phyloP scores from a whole-genome alignment of 495 filamentous ascomycete genomes.

The Cercophora newfieldiana region DNA sequence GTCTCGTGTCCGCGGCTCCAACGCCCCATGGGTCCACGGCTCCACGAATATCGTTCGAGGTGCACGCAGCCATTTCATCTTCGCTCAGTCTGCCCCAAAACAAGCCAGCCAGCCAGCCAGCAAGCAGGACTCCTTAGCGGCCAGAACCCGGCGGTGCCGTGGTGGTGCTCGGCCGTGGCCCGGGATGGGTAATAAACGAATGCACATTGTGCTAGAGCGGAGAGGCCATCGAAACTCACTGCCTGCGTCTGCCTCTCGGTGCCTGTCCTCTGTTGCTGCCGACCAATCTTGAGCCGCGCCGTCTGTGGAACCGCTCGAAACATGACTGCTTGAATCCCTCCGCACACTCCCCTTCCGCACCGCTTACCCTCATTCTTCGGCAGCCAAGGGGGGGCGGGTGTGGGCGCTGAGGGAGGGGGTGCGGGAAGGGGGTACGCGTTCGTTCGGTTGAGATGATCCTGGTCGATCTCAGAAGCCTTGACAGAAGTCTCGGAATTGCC shows the following conservation, averaged over 20 bases:
- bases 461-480: conserved; percentile 19
- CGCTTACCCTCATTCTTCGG: conserved; percentile 2
- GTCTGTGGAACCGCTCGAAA: conserved; percentile 18
- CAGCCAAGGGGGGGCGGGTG: background rate
- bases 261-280: conserved; percentile 6
- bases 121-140: background rate
- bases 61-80: no score
- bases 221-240: background rate
- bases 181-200: background rate
- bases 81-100: background rate
- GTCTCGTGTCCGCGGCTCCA: conserved; percentile 15
- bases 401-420: background rate
- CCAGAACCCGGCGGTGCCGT: background rate
- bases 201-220: background rate
- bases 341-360: background rate
- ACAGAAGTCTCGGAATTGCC: conserved; percentile 23
- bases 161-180: background rate
- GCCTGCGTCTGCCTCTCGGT: conserved; percentile 1
- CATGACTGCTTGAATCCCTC: background rate
- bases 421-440: background rate
- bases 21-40: background rate
- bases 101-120: no score
- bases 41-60: conserved; percentile 4
- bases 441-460: conserved; percentile 14
- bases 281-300: conserved; percentile 19